Percentiles rank a stretch among this genome's conserved stretches.
These are phyloP conservation scores for Gomphus sp. DNA, from an alignment of 1,284 basidiomycete genomes.

Conservation along the genomic window DNA sequence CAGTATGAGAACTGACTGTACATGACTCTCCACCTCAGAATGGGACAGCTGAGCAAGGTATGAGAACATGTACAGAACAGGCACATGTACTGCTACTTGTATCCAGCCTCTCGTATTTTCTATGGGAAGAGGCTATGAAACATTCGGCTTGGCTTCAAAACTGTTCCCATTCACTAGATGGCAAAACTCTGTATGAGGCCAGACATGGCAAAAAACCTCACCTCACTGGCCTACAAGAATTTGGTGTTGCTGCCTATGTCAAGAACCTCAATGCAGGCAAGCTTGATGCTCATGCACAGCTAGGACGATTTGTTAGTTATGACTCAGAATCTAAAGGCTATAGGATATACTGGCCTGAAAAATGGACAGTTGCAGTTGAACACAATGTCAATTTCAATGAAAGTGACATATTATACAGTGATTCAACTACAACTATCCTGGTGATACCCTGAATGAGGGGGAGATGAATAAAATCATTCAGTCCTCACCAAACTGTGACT, in stretches of 20 bases:
- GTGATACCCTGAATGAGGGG: neutral
- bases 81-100: slow-evolving; percentile 16
- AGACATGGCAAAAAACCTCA: slow-evolving; percentile 23
- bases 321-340: slow-evolving; percentile 19
- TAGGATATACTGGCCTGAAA: slow-evolving; percentile 17
- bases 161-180: slow-evolving; percentile 18
- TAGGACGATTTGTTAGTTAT: slow-evolving; percentile 20
- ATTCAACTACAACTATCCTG: neutral
- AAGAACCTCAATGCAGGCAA: slow-evolving; percentile 15
- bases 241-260: slow-evolving; percentile 23
- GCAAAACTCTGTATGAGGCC: slow-evolving; percentile 23
- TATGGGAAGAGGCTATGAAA: slow-evolving; percentile 11
- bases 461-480: neutral
- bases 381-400: slow-evolving; percentile 18
- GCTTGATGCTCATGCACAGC: slow-evolving; percentile 9
- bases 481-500: too few relatives aligned
- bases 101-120: slow-evolving; percentile 18
- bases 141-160: slow-evolving; percentile 25
- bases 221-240: slow-evolving; percentile 20
- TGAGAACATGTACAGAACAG: slow-evolving; percentile 20
- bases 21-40: slow-evolving; percentile 22
- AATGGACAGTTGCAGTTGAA: slow-evolving; percentile 18
- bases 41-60: slow-evolving; percentile 20
- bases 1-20: slow-evolving; percentile 20
- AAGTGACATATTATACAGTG: neutral